A percentile compares a stretch with the other conserved stretches of the same genome.
These are phyloP conservation scores for Triticum monococcum DNA, from an alignment of 176 grass and related monocot genomes.

Conservation along the genomic window DNA sequence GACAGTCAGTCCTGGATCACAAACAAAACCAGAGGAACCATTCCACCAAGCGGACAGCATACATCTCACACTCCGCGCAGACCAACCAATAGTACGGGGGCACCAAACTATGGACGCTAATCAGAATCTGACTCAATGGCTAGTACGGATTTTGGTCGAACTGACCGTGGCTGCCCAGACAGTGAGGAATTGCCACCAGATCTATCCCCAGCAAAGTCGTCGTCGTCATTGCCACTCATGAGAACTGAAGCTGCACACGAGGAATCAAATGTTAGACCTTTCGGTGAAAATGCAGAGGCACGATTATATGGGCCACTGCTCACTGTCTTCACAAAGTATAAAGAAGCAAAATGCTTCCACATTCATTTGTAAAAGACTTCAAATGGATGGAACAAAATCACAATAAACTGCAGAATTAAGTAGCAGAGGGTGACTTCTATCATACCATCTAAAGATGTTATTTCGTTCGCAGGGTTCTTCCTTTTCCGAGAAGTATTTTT, in stretches of 20 bases:
- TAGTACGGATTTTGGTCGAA: conserved; percentile 36
- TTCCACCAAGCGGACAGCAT: not conserved
- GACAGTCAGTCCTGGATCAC: not conserved
- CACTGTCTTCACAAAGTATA: conserved; percentile 15
- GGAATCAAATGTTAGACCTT: conserved; percentile 18
- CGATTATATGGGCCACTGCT: not conserved
- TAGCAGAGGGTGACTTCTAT: not conserved
- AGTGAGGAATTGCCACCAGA: conserved; percentile 23
- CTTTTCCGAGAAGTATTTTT: conserved; percentile 19
- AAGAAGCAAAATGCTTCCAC: not conserved
- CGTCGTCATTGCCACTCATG: conserved; percentile 6
- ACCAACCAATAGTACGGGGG: not conserved
- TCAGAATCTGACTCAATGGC: conserved; percentile 63
- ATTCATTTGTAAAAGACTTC: not conserved
- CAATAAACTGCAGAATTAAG: conserved; percentile 14
- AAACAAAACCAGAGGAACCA: not conserved
- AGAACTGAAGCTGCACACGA: conserved; percentile 41
- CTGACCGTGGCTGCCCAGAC: conserved; percentile 30
- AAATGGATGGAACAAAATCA: not conserved
- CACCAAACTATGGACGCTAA: conserved; percentile 13
- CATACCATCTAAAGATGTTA: conserved; percentile 26
- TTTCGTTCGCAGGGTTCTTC: conserved; percentile 24
- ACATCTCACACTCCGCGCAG: not conserved
- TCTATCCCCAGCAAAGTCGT: not conserved
- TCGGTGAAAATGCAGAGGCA: not conserved